Evolutionary conservation across 164 flowering plant genomes (phyloP), one percentile per base, ranked within the genome.

Genomic region (Paratinospora sagittata): DNA sequence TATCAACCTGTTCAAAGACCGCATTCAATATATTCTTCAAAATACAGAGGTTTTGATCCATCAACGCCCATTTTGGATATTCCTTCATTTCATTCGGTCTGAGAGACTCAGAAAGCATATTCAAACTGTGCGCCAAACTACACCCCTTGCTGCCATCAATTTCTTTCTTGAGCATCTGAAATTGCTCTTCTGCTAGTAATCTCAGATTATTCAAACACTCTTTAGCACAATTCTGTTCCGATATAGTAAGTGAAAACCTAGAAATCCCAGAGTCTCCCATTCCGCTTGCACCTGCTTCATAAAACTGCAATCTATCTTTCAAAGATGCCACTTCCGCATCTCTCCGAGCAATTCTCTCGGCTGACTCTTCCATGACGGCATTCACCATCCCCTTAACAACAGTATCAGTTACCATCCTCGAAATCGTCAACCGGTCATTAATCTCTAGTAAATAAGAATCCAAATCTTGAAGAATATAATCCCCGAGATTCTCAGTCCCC

Each of bases 361-460:
- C 82, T n/a, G 92, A 88, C 78, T 89, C 92, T 73, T 90, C 85
- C 37, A 76, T 80, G 58, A 91, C 81, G 3, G 92, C 98, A 79
- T 47, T 85, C 19, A 89, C 89, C 82, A 93, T 84, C 43, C 96
- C 93, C 78, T 85, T 90, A 24, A 86, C 85, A 39, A 96, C 85
- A 8, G 96, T 84, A 63, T 91, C 87, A 77, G 81, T 88, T 19
- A 96, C 99, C 94, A 93, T 86, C 78, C 95, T 80, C 6, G 98
- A 90, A 30, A 96, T 76, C 10, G 77, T 84, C 69, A 96, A 70
- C 14, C 95, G 82, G 13, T 85, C 88, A 71, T 81, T 65, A 33
- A 96, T 82, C 67, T 88, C 96, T 26, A 89, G 86, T 72, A 80
- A 75, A 75, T 86, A 90, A 7, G 89, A 87, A 69, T 96, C 99